Conservation (phyloP, 148 eudicot species). For the Oxyria digyna region DNA sequence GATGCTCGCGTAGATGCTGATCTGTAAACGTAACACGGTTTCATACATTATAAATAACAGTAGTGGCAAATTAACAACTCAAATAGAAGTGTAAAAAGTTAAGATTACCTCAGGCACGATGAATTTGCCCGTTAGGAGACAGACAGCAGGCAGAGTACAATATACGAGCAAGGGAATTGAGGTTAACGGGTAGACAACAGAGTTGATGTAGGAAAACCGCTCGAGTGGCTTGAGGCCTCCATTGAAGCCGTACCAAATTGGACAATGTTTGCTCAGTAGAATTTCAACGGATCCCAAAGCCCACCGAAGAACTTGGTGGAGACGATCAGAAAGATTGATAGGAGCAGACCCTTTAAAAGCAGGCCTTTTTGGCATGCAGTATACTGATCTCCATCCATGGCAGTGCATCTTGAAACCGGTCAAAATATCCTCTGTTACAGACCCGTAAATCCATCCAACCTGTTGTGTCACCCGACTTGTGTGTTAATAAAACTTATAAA, state of each 20-base stretch:
- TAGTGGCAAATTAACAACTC: neutral
- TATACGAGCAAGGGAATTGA: slow-evolving; percentile 75
- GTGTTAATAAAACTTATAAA: neutral
- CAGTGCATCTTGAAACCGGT: slow-evolving; percentile 99
- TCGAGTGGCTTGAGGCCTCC: slow-evolving; percentile 82
- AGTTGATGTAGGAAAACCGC: slow-evolving; percentile 77
- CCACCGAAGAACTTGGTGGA: slow-evolving; percentile 95
- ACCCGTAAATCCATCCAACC: slow-evolving; percentile 99
- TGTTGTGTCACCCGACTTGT: slow-evolving; percentile 11
- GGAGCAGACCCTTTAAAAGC: slow-evolving; percentile 98
- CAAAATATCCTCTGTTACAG: slow-evolving; percentile 92
- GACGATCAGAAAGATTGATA: slow-evolving; percentile 90
- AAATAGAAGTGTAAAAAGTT: neutral
- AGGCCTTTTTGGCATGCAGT: slow-evolving; percentile 81
- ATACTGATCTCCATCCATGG: slow-evolving; percentile 93
- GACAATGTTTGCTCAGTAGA: slow-evolving; percentile 76
- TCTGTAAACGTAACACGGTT: slow-evolving; percentile 29
- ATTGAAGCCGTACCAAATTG: slow-evolving; percentile 85
- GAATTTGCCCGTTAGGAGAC: slow-evolving; percentile 89
- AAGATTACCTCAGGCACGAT: slow-evolving; percentile 81
- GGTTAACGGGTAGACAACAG: slow-evolving; percentile 86
- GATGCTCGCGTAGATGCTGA: slow-evolving; percentile 88
- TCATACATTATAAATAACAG: neutral
- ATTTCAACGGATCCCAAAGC: slow-evolving; percentile 95
- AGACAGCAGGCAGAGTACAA: slow-evolving; percentile 86